Evolutionary conservation across 1,284 basidiomycete species (phyloP).

Genomic region (Waitea zeae): DNA sequence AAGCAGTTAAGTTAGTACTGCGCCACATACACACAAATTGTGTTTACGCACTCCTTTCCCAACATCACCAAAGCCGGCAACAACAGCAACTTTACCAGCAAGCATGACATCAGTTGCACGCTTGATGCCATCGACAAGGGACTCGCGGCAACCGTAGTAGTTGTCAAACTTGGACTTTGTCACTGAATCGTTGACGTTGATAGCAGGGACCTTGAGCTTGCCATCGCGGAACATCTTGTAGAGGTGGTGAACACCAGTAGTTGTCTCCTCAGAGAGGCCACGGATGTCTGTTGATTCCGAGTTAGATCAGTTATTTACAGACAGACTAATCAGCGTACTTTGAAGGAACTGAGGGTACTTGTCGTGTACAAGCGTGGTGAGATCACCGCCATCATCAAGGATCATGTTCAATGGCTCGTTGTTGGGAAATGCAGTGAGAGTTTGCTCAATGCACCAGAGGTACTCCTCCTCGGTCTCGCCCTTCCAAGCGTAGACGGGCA

Average conservation of each 20-base stretch:
- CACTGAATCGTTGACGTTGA: constrained; percentile 99
- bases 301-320: constrained; percentile 4
- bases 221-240: constrained; percentile 97
- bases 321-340: constrained; percentile 21
- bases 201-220: constrained; percentile 93
- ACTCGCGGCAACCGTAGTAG: constrained; percentile 97
- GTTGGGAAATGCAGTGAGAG: constrained; percentile 63
- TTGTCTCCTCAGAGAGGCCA: constrained; percentile 98
- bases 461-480: constrained; percentile 99
- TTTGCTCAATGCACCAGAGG: constrained; percentile 96
- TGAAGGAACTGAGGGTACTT: constrained; percentile 84
- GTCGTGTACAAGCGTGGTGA: constrained; percentile 90
- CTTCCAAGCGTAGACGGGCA: constrained; percentile 99
- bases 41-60: constrained; percentile 78
- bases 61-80: constrained; percentile 98
- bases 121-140: constrained; percentile 99
- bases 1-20: background rate
- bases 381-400: constrained; percentile 96
- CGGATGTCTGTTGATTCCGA: constrained; percentile 43
- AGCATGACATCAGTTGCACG: constrained; percentile 99
- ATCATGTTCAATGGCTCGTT: constrained; percentile 95
- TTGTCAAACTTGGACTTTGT: constrained; percentile 99
- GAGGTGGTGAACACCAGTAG: constrained; percentile 98
- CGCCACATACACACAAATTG: background rate
- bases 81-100: constrained; percentile 97